A percentile compares a stretch with the other conserved stretches of the same genome.
phyloP scores from a whole-genome alignment of 768 basidiomycete genomes.

The Cystobasidium tubakii region DNA sequence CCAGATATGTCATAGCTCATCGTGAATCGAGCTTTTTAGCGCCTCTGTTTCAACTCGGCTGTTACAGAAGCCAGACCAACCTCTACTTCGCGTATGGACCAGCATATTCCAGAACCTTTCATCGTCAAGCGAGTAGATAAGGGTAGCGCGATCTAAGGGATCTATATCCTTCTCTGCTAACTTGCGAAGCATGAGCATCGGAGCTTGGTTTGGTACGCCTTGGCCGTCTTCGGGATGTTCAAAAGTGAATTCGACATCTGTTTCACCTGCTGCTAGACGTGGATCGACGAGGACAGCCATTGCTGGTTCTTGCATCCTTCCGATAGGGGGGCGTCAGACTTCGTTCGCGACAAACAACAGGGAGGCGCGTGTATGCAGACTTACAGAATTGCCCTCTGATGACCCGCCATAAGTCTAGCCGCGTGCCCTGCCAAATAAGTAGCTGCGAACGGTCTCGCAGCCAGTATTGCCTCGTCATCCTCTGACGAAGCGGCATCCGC shows the following conservation, averaged over 20 bases:
- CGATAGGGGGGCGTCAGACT: background rate
- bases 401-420: background rate
- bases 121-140: slow-evolving; percentile 1
- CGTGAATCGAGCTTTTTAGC: background rate
- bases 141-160: background rate
- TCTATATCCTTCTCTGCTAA: background rate
- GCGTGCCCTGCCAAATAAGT: slow-evolving; percentile 3
- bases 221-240: background rate
- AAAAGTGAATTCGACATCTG: slow-evolving; percentile 8
- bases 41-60: background rate
- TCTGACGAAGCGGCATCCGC: background rate
- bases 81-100: slow-evolving; percentile 12
- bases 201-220: background rate
- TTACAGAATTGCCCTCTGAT: slow-evolving; percentile 21
- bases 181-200: background rate
- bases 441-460: background rate
- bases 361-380: background rate
- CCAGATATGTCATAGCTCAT: slow-evolving; percentile 21
- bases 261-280: background rate
- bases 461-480: background rate
- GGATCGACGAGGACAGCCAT: slow-evolving; percentile 21
- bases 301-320: slow-evolving; percentile 27
- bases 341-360: too few relatives aligned
- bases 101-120: slow-evolving; percentile 16
- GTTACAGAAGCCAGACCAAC: slow-evolving; percentile 9